Percentiles rank a stretch among this genome's conserved stretches.
Evolutionary conservation across 2,329 filamentous ascomycete species (phyloP).

Genomic region (Fusarium sacchari): DNA sequence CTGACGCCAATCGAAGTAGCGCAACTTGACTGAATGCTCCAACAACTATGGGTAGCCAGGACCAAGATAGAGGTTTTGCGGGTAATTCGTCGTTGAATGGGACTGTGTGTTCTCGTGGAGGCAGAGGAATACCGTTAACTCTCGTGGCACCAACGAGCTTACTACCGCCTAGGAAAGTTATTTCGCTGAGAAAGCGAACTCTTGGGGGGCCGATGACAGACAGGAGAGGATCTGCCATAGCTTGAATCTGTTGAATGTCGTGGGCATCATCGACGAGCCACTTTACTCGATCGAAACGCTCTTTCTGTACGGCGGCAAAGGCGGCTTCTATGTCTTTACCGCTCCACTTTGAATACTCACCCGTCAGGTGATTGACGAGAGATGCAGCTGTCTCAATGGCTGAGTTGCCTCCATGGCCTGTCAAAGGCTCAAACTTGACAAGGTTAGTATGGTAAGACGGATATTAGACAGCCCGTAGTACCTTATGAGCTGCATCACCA

Average conservation of each 20-base stretch:
- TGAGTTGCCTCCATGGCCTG: background rate
- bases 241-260: background rate
- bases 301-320: background rate
- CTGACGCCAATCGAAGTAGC: background rate
- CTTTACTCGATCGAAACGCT: background rate
- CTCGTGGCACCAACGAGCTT: background rate
- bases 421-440: background rate
- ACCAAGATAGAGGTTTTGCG: background rate
- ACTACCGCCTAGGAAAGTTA: background rate
- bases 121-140: background rate
- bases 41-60: background rate
- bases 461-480: background rate
- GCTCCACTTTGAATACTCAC: background rate
- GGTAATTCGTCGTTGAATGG: background rate
- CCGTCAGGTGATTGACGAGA: background rate
- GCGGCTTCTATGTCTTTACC: background rate
- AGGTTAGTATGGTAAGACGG: background rate
- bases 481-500: slow-evolving; percentile 16
- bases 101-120: background rate
- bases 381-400: slow-evolving; percentile 3
- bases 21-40: background rate
- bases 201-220: background rate
- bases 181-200: background rate
- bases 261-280: slow-evolving; percentile 3
- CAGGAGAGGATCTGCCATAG: background rate